A percentile compares a stretch with the other conserved stretches of the same genome.
These are phyloP conservation scores for Kazachstania sp. DNA, from an alignment of 1,139 yeast species.

Conservation along the genomic window DNA sequence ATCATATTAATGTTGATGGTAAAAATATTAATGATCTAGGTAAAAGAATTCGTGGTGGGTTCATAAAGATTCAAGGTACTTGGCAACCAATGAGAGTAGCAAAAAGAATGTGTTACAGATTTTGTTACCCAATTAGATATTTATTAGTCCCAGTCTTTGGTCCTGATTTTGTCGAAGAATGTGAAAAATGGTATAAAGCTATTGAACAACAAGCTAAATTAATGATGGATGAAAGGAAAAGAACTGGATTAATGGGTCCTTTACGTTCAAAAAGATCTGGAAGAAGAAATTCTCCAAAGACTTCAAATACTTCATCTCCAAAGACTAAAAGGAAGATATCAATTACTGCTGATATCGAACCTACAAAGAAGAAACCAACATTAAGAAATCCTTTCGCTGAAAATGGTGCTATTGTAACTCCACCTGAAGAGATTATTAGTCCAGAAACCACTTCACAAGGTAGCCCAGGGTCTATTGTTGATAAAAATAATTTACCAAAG, in stretches of 20 bases:
- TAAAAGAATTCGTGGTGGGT: slow-evolving; percentile 82
- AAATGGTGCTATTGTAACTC: not conserved
- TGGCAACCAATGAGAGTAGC: slow-evolving; percentile 80
- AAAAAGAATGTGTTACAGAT: slow-evolving; percentile 56
- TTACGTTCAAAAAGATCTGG: not conserved
- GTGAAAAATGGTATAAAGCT: slow-evolving; percentile 30
- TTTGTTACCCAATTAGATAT: slow-evolving; percentile 71
- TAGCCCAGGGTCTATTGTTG: not conserved
- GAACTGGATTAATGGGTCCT: not conserved
- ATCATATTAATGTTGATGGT: not conserved
- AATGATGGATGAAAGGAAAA: not conserved
- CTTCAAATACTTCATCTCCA: not conserved
- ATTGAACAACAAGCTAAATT: slow-evolving; percentile 2
- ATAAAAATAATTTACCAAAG: not conserved
- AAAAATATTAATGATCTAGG: slow-evolving; percentile 33
- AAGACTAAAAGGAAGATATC: slow-evolving; percentile 1
- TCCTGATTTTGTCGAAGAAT: slow-evolving; percentile 55
- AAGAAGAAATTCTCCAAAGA: not conserved
- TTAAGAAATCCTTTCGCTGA: slow-evolving; percentile 1
- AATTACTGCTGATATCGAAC: slow-evolving; percentile 2
- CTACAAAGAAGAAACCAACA: slow-evolving; percentile 2
- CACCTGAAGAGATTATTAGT: not conserved
- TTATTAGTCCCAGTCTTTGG: slow-evolving; percentile 80
- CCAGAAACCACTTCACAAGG: not conserved
- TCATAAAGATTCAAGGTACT: slow-evolving; percentile 87